Percentiles rank a stretch among this genome's conserved stretches.
These are phyloP conservation scores for Didymella glomerata DNA, from an alignment of 2,329 filamentous ascomycete genomes.

Conservation along the genomic window DNA sequence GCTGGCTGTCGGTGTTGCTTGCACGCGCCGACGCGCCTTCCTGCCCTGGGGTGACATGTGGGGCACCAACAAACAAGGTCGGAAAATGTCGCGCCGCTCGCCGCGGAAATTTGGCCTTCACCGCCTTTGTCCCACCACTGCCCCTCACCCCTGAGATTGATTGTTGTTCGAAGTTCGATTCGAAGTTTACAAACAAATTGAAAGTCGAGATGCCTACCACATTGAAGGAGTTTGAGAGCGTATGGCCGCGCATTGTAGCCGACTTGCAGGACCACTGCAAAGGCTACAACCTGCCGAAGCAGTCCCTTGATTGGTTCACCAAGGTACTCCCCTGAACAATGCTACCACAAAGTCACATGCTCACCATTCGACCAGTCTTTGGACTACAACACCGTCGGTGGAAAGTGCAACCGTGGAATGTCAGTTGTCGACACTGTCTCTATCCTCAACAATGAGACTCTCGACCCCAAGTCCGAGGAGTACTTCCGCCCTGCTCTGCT, in stretches of 20 bases:
- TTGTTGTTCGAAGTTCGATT: conserved; percentile 6
- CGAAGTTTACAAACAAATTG: not conserved
- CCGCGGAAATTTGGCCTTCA: conserved; percentile 31
- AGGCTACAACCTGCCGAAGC: conserved; percentile 81
- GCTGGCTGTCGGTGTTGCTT: conserved; percentile 12
- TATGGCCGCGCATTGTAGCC: conserved; percentile 86
- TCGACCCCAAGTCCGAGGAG: conserved; percentile 73
- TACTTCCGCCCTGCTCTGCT: conserved; percentile 88
- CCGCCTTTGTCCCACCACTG: conserved; percentile 25
- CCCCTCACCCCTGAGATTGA: conserved; percentile 23
- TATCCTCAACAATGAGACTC: conserved; percentile 74
- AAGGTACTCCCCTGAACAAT: conserved; percentile 61
- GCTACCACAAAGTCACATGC: conserved; percentile 18
- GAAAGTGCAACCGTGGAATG: conserved; percentile 99
- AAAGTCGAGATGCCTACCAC: conserved; percentile 70
- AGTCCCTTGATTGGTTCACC: conserved; percentile 86
- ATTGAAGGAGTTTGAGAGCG: conserved; percentile 84
- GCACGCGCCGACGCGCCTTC: conserved; percentile 35
- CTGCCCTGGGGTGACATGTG: conserved; percentile 23
- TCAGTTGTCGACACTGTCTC: conserved; percentile 92
- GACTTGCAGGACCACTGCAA: conserved; percentile 81
- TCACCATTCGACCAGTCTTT: conserved; percentile 67
- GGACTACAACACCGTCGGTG: conserved; percentile 85
- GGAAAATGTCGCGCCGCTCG: conserved; percentile 28
- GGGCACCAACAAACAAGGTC: conserved; percentile 32